Percentiles rank a stretch among this genome's conserved stretches.
phyloP scores from a whole-genome alignment of 1,284 basidiomycete genomes.

The Cerrena zonata region DNA sequence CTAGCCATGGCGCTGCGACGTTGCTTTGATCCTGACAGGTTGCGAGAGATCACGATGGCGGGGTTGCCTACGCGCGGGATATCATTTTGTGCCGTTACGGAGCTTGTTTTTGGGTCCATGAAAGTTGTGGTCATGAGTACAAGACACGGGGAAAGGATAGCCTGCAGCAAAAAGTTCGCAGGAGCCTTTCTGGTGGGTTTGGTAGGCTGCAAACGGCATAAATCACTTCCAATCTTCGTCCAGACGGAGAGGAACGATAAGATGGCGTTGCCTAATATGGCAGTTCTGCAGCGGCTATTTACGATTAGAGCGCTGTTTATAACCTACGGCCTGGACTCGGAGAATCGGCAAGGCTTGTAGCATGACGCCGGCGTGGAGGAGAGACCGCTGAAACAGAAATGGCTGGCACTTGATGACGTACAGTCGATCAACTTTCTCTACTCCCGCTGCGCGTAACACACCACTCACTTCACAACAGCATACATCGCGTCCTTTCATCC shows the following conservation, averaged over 20 bases:
- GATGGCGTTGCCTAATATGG: neutral
- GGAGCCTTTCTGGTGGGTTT: no score
- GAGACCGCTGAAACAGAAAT: neutral
- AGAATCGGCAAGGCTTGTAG: no score
- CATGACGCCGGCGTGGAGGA: neutral
- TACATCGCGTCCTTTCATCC: no score
- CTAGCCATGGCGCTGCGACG: neutral
- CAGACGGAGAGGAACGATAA: no score
- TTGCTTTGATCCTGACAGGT: neutral
- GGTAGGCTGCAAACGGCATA: no score
- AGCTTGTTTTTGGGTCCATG: conserved; percentile 5
- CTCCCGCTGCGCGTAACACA: no score
- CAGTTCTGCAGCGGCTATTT: no score
- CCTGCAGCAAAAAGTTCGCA: no score
- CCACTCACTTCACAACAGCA: no score
- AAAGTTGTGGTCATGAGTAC: neutral
- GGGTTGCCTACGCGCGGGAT: neutral
- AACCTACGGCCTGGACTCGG: neutral
- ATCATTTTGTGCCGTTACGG: conserved; percentile 1
- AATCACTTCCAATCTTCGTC: no score
- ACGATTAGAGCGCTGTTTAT: neutral
- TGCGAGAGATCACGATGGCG: neutral
- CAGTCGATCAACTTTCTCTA: neutral
- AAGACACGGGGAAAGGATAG: no score
- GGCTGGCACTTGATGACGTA: neutral